A percentile compares a stretch with the other conserved stretches of the same genome.
phyloP scores from a whole-genome alignment of 768 basidiomycete species.

The Crepidotus variabilis region DNA sequence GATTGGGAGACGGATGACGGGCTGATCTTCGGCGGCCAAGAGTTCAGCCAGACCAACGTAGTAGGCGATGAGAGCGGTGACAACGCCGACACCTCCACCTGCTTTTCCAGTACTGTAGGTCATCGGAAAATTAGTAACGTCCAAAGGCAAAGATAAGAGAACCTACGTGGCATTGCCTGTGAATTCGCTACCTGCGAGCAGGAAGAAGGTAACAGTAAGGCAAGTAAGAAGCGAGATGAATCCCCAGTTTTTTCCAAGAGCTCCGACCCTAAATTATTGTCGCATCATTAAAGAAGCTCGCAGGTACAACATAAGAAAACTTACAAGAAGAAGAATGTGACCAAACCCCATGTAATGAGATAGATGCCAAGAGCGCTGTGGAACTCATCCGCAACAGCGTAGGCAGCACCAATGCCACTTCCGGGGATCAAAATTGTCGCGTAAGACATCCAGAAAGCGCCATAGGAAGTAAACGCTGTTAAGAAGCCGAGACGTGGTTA shows the following conservation, averaged over 20 bases:
- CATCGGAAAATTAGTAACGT: not conserved
- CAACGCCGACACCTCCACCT: constrained; percentile 41
- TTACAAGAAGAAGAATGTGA: constrained; percentile 68
- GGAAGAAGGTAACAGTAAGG: constrained; percentile 36
- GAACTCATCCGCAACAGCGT: constrained; percentile 35
- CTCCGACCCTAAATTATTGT: constrained; percentile 25
- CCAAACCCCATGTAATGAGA: constrained; percentile 68
- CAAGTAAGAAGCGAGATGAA: constrained; percentile 36
- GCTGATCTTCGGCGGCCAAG: constrained; percentile 35
- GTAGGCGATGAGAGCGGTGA: constrained; percentile 45
- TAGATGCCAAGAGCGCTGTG: constrained; percentile 65
- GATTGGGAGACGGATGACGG: constrained; percentile 36
- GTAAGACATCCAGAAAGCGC: constrained; percentile 88
- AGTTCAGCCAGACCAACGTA: constrained; percentile 44
- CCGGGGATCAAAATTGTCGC: constrained; percentile 70
- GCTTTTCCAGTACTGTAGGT: constrained; percentile 31
- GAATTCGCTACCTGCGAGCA: constrained; percentile 39
- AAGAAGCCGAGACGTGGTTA: constrained; percentile 6
- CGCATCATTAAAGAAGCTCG: not conserved
- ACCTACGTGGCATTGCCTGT: constrained; percentile 24
- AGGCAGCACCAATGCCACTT: constrained; percentile 58
- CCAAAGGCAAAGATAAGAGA: not conserved
- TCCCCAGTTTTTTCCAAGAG: constrained; percentile 34
- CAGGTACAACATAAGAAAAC: constrained; percentile 10
- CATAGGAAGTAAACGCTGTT: constrained; percentile 77